Conservation (phyloP, 768 basidiomycete species). For the Tricholoma hemisulphureum region DNA sequence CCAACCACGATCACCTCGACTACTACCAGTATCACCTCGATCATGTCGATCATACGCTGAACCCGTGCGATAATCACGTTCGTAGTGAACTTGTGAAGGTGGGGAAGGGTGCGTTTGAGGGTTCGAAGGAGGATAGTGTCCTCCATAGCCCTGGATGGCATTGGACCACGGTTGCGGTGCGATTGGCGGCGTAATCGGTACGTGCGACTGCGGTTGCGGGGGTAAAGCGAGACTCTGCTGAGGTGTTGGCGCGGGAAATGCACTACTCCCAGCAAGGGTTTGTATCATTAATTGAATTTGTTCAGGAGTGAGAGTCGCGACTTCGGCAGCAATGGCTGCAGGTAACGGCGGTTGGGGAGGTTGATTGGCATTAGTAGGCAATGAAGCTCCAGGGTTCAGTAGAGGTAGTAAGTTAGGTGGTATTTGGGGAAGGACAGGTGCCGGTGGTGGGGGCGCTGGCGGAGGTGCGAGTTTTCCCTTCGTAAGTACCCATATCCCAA, state of each 20-base stretch:
- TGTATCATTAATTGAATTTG: conserved; percentile 70
- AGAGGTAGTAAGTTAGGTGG: conserved; percentile 17
- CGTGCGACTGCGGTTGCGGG: conserved; percentile 2
- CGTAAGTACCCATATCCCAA: conserved; percentile 83
- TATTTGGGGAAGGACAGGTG: conserved; percentile 19
- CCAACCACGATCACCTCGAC: conserved; percentile 20
- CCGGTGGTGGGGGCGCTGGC: conserved; percentile 16
- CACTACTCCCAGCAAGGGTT: conserved; percentile 46
- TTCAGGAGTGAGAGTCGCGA: conserved; percentile 72
- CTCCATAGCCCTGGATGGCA: conserved; percentile 9
- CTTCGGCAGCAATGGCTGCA: conserved; percentile 62
- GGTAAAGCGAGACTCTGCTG: conserved; percentile 10
- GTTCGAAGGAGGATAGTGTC: conserved; percentile 10
- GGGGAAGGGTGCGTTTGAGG: conserved; percentile 5
- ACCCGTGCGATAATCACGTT: conserved; percentile 19
- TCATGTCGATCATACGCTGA: conserved; percentile 33
- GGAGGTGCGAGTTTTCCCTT: conserved; percentile 70
- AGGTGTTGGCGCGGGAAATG: conserved; percentile 20
- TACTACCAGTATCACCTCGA: conserved; percentile 22
- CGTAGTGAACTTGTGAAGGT: conserved; percentile 8
- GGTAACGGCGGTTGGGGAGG: conserved; percentile 28
- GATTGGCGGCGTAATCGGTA: conserved; percentile 16
- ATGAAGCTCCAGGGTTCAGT: conserved; percentile 14
- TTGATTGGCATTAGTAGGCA: conserved; percentile 18
- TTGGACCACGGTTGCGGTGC: conserved; percentile 16